These are phyloP conservation scores for Penicillium goetzii DNA, from an alignment of 495 filamentous ascomycete genomes.

Conservation along the genomic window DNA sequence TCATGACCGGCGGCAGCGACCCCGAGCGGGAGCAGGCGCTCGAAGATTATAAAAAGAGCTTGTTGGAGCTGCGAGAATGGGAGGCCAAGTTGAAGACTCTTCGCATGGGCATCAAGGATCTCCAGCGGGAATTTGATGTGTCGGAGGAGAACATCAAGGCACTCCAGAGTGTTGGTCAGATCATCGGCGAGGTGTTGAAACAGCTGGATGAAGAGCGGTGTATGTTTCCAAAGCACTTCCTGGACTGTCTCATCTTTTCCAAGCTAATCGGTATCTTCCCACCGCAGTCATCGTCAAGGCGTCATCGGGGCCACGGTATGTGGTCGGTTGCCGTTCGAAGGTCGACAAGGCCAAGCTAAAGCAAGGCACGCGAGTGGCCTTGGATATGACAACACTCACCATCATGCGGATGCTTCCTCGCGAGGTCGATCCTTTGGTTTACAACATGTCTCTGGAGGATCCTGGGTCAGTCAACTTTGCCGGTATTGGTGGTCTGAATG, in stretches of 20 bases:
- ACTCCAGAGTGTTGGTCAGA: conserved; percentile 97
- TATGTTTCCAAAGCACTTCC: conserved; percentile 38
- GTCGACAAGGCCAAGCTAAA: conserved; percentile 96
- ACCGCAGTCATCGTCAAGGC: conserved; percentile 77
- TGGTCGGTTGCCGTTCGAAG: conserved; percentile 97
- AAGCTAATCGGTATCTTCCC: conserved; percentile 17
- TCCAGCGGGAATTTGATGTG: conserved; percentile 92
- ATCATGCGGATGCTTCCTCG: conserved; percentile 99
- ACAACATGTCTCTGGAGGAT: conserved; percentile 99
- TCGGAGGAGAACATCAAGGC: conserved; percentile 99
- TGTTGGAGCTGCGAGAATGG: conserved; percentile 97
- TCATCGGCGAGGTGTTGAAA: conserved; percentile 98
- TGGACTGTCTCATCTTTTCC: background rate
- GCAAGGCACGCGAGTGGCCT: conserved; percentile 95
- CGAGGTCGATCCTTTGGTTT: conserved; percentile 97
- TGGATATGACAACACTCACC: conserved; percentile 99
- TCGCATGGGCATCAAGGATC: conserved; percentile 89
- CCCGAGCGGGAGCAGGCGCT: conserved; percentile 81
- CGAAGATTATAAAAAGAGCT: conserved; percentile 86
- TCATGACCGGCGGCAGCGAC: conserved; percentile 56
- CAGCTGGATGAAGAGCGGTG: conserved; percentile 99
- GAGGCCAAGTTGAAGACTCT: conserved; percentile 94
- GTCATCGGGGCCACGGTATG: conserved; percentile 95
- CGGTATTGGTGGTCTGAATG: conserved; percentile 98
- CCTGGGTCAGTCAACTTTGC: conserved; percentile 97